These are phyloP conservation scores for Mrakia blollopis DNA, from an alignment of 768 basidiomycete species.

Conservation along the genomic window DNA sequence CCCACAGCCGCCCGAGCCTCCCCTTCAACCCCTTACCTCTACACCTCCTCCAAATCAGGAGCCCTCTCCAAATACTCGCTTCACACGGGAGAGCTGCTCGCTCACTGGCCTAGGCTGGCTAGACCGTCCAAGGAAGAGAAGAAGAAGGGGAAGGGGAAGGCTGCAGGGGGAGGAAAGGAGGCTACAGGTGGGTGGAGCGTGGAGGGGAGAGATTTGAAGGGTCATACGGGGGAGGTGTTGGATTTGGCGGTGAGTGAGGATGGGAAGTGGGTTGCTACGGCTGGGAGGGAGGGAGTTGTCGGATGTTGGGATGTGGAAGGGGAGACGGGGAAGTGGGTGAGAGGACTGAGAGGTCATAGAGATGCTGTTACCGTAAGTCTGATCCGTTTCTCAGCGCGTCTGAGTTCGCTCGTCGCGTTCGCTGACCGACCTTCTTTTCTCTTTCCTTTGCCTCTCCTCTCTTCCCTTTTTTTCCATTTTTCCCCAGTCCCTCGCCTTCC, in stretches of 20 bases:
- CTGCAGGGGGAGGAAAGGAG: slow-evolving; percentile 42
- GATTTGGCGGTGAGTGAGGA: slow-evolving; percentile 78
- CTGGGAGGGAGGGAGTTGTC: slow-evolving; percentile 73
- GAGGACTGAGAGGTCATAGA: slow-evolving; percentile 71
- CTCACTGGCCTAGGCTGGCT: slow-evolving; percentile 52
- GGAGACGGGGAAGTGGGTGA: slow-evolving; percentile 68
- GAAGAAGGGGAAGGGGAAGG: slow-evolving; percentile 55
- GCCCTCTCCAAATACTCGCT: slow-evolving; percentile 81
- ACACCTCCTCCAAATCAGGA: slow-evolving; percentile 86
- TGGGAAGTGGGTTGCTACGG: slow-evolving; percentile 78
- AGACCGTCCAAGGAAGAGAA: slow-evolving; percentile 36
- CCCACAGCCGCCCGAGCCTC: slow-evolving; percentile 60
- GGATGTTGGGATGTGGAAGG: slow-evolving; percentile 72
- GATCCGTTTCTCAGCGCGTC: background rate
- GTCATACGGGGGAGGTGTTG: slow-evolving; percentile 83
- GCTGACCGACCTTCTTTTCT: background rate
- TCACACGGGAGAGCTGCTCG: slow-evolving; percentile 56
- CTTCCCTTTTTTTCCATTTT: background rate
- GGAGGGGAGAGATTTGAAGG: slow-evolving; percentile 46
- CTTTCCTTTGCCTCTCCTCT: slow-evolving; percentile 52
- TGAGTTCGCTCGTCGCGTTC: background rate
- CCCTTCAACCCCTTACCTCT: slow-evolving; percentile 74
- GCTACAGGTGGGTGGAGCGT: slow-evolving; percentile 32
- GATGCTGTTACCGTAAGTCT: slow-evolving; percentile 63
- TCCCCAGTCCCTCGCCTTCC: slow-evolving; percentile 26